Percentiles rank a stretch among this genome's conserved stretches.
Conservation (phyloP, 805 yeast genomes). For the Starmerella bombi region DNA sequence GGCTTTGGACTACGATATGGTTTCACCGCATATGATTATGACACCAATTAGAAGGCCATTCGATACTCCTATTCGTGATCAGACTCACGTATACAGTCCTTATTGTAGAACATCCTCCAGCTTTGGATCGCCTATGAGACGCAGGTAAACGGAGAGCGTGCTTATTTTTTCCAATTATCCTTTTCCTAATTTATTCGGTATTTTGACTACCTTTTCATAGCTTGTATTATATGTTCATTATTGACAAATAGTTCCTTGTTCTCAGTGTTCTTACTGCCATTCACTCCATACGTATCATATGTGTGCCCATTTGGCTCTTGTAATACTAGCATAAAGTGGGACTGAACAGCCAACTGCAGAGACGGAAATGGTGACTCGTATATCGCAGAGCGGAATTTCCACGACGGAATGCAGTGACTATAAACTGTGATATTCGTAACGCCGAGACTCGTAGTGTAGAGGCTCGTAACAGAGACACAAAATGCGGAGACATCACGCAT, state of each 20-base stretch:
- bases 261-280: too few species aligned
- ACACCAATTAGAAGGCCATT: slow-evolving; percentile 23
- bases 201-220: neutral
- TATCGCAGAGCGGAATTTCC: too few species aligned
- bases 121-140: slow-evolving; percentile 18
- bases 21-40: slow-evolving; percentile 11
- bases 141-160: slow-evolving; percentile 2
- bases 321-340: too few species aligned
- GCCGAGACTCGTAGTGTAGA: too few species aligned
- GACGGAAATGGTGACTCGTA: neutral
- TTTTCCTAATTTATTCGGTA: neutral
- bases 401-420: too few species aligned
- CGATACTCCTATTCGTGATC: slow-evolving; percentile 24
- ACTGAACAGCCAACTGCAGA: too few species aligned
- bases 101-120: slow-evolving; percentile 12
- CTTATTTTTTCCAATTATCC: too few species aligned
- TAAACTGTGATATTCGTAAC: too few species aligned
- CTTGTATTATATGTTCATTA: neutral
- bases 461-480: too few species aligned
- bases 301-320: too few species aligned
- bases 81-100: slow-evolving; percentile 22
- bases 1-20: slow-evolving; percentile 7
- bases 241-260: neutral
- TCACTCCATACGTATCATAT: too few species aligned
- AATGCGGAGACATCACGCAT: too few species aligned